phyloP scores from a whole-genome alignment of 768 basidiomycete species.

The Termitomyces sp. region DNA sequence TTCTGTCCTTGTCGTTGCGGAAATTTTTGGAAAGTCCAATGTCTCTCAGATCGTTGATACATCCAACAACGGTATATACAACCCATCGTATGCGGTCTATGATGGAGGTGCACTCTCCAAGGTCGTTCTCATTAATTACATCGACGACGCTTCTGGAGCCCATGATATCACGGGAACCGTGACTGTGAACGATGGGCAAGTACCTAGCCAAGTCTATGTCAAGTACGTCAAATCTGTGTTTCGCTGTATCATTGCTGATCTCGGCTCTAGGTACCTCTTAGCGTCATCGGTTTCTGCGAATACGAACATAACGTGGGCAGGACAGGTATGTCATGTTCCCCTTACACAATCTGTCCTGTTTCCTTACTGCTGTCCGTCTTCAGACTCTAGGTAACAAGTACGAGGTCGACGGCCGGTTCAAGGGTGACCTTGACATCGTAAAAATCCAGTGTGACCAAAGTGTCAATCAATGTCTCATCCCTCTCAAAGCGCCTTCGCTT shows the following conservation, averaged over 20 bases:
- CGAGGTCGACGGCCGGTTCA: conserved; percentile 64
- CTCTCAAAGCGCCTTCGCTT: conserved; percentile 68
- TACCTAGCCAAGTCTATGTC: conserved; percentile 50
- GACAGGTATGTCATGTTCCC: conserved; percentile 46
- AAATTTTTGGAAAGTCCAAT: conserved; percentile 63
- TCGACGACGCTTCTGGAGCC: conserved; percentile 56
- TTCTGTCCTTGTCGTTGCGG: conserved; percentile 65
- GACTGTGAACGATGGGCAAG: conserved; percentile 39
- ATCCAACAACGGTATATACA: conserved; percentile 44
- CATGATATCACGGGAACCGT: conserved; percentile 53
- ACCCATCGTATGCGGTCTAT: conserved; percentile 73
- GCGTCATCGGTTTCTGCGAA: conserved; percentile 58
- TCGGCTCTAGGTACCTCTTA: conserved; percentile 44
- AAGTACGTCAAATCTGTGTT: conserved; percentile 40
- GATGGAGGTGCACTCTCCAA: conserved; percentile 61
- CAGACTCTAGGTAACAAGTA: conserved; percentile 64
- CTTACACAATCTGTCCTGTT: background rate
- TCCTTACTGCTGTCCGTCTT: no score
- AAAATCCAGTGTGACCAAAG: conserved; percentile 57
- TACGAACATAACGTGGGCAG: conserved; percentile 73
- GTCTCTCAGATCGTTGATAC: conserved; percentile 68
- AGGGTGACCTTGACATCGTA: conserved; percentile 50
- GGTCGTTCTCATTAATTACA: conserved; percentile 71
- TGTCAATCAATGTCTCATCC: conserved; percentile 53
- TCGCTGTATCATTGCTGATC: background rate